These are phyloP conservation scores for Backusella westeae DNA, from an alignment of 192 early-diverging fungal genomes.

Conservation along the genomic window DNA sequence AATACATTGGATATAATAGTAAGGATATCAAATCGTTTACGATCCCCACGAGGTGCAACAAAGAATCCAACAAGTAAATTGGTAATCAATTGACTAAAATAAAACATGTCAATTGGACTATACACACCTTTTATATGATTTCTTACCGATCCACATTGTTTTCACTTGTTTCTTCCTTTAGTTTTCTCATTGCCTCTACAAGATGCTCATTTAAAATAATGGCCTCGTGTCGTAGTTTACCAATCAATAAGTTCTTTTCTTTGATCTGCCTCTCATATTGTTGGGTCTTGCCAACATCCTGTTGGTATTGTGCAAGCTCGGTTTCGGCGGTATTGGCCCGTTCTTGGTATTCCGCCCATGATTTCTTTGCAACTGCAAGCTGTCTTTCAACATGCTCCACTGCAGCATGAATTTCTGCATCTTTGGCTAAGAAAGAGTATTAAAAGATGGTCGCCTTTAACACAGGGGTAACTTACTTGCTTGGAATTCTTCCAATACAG, in stretches of 20 bases:
- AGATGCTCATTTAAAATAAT: constrained; percentile 88
- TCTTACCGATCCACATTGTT: constrained; percentile 73
- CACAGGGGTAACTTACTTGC: constrained; percentile 44
- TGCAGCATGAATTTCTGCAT: constrained; percentile 55
- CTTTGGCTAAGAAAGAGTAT: constrained; percentile 36
- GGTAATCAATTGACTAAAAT: constrained; percentile 72
- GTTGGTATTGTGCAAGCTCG: constrained; percentile 52
- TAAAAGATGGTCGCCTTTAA: no score
- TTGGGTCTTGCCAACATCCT: constrained; percentile 49
- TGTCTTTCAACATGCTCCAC: constrained; percentile 55
- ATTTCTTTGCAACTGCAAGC: constrained; percentile 35
- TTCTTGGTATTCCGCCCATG: constrained; percentile 54
- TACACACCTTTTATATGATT: no score
- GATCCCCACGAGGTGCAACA: constrained; percentile 80
- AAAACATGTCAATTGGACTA: neutral
- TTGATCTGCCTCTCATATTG: constrained; percentile 63
- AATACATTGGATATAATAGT: constrained; percentile 87
- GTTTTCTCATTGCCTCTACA: constrained; percentile 85
- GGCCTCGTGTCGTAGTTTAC: constrained; percentile 76
- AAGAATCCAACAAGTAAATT: constrained; percentile 90
- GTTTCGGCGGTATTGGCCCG: constrained; percentile 61
- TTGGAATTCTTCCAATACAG: constrained; percentile 88
- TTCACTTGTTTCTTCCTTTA: constrained; percentile 76
- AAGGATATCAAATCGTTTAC: constrained; percentile 90
- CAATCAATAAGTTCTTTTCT: constrained; percentile 71